Percentiles rank a stretch among this genome's conserved stretches.
These are phyloP conservation scores for Xylariaceae sp. DNA, from an alignment of 2,329 filamentous ascomycete species.

Conservation along the genomic window DNA sequence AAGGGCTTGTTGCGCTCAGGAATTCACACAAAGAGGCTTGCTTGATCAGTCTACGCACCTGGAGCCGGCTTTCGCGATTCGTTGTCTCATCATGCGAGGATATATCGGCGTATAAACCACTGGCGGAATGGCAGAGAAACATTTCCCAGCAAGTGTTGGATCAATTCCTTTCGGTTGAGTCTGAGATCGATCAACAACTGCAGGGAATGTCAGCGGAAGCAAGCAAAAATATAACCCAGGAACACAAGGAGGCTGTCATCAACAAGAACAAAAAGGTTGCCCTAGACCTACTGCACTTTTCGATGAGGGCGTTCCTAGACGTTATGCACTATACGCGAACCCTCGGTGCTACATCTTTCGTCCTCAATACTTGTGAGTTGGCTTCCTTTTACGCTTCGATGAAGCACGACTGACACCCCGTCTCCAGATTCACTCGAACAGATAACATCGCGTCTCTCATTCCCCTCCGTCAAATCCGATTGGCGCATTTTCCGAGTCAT, in stretches of 20 bases:
- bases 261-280: conserved; percentile 48
- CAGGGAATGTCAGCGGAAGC: conserved; percentile 44
- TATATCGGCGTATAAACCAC: conserved; percentile 41
- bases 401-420: conserved; percentile 15
- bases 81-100: conserved; percentile 44
- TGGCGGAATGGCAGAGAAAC: conserved; percentile 52
- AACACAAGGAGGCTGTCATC: conserved; percentile 46
- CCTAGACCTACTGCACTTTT: conserved; percentile 48
- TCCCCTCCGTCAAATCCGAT: conserved; percentile 40
- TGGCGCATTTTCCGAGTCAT: conserved; percentile 44
- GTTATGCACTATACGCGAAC: conserved; percentile 44
- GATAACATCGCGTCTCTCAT: conserved; percentile 45
- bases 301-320: conserved; percentile 45
- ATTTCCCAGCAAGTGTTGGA: conserved; percentile 54
- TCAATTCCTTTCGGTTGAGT: conserved; percentile 52
- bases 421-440: conserved; percentile 43
- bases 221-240: conserved; percentile 34
- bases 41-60: conserved; percentile 57
- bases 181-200: conserved; percentile 53
- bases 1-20: conserved; percentile 53
- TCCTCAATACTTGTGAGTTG: conserved; percentile 41
- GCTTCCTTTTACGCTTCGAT: neutral
- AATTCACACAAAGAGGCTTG: conserved; percentile 63
- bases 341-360: conserved; percentile 44
- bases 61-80: conserved; percentile 58